Evolutionary conservation across 108 stramenopile genomes (phyloP).

Genomic region (Nitzschia putrida): DNA sequence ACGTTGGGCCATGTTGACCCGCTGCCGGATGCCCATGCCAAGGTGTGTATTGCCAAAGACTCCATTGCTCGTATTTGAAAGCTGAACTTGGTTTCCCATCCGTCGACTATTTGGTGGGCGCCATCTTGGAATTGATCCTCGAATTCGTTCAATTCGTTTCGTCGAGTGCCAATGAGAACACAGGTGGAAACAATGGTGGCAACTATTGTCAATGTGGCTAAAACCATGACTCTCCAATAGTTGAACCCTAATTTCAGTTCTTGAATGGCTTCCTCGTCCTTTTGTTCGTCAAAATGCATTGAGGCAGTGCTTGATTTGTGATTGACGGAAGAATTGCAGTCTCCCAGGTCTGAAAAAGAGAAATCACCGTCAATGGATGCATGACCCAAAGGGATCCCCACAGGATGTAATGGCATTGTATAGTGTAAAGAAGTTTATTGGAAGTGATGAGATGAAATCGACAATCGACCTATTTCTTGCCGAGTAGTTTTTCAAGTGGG

Average conservation of each 20-base stretch:
- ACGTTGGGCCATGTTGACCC: background rate
- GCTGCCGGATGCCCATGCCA: background rate
- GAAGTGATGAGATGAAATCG: no score
- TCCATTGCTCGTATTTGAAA: slow-evolving; percentile 16
- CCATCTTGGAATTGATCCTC: slow-evolving; percentile 2
- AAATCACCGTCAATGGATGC: slow-evolving; percentile 16
- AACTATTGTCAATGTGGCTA: background rate
- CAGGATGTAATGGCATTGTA: no score
- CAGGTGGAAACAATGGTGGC: background rate
- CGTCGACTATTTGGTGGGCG: background rate
- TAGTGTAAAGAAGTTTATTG: no score
- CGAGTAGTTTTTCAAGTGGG: no score
- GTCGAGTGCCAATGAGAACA: background rate
- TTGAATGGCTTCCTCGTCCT: background rate
- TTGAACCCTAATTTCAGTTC: background rate
- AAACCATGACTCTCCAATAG: background rate
- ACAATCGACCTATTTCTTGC: no score
- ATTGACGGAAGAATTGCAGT: background rate
- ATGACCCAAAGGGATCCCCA: background rate
- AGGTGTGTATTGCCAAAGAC: slow-evolving; percentile 3
- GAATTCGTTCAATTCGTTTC: background rate
- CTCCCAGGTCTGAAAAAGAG: slow-evolving; percentile 1
- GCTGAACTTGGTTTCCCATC: slow-evolving; percentile 4
- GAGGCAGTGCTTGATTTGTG: background rate
- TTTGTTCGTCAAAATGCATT: slow-evolving; percentile 13